A percentile compares a stretch with the other conserved stretches of the same genome.
phyloP scores from a whole-genome alignment of 768 basidiomycete species.

The Xerocomellus intermedius region DNA sequence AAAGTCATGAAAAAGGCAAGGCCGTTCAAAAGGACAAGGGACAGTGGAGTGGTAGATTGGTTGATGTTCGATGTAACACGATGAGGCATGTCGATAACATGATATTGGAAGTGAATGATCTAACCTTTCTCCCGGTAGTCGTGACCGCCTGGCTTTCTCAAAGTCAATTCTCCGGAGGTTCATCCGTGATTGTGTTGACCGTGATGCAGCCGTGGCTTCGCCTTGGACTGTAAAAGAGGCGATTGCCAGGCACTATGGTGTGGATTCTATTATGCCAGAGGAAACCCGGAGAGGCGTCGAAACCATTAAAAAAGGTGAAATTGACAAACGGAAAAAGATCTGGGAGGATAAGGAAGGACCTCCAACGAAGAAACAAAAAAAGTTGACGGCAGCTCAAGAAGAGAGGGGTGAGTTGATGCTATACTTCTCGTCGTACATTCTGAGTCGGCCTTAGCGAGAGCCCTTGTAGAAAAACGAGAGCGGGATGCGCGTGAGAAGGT shows the following conservation, averaged over 20 bases:
- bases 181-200: slow-evolving; percentile 92
- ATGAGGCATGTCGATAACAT: slow-evolving; percentile 64
- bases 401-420: slow-evolving; percentile 55
- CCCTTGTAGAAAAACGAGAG: slow-evolving; percentile 59
- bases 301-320: slow-evolving; percentile 79
- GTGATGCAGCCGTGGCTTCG: slow-evolving; percentile 88
- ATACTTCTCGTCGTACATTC: slow-evolving; percentile 5
- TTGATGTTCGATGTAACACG: slow-evolving; percentile 76
- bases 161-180: slow-evolving; percentile 96
- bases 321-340: slow-evolving; percentile 89
- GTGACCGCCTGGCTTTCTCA: slow-evolving; percentile 93
- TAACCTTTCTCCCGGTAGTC: slow-evolving; percentile 45
- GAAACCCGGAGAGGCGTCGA: slow-evolving; percentile 78
- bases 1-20: slow-evolving; percentile 60
- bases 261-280: slow-evolving; percentile 83
- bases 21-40: slow-evolving; percentile 55
- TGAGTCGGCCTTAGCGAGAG: slow-evolving; percentile 25
- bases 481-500: slow-evolving; percentile 69
- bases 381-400: slow-evolving; percentile 68
- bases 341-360: slow-evolving; percentile 89
- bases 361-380: slow-evolving; percentile 79
- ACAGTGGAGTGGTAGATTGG: slow-evolving; percentile 70
- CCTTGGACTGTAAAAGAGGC: slow-evolving; percentile 93
- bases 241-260: slow-evolving; percentile 82
- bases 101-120: not conserved